Percentiles rank a stretch among this genome's conserved stretches.
phyloP scores from a whole-genome alignment of 202 grass and related monocot genomes.

The Panicum hallii region DNA sequence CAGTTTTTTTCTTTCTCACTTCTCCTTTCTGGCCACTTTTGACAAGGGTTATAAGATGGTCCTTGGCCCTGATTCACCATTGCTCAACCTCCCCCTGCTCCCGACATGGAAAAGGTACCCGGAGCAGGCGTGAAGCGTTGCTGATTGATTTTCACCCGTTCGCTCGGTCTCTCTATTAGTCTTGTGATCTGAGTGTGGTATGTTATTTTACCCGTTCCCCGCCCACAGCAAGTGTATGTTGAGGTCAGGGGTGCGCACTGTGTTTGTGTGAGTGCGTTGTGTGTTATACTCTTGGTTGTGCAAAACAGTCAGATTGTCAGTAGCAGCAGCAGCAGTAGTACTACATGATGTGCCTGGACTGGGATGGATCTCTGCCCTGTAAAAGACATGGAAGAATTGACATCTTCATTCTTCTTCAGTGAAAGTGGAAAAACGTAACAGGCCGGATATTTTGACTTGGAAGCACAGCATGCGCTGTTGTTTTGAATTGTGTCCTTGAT shows the following conservation, averaged over 20 bases:
- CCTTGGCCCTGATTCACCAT: constrained; percentile 50
- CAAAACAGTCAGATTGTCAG: constrained; percentile 29
- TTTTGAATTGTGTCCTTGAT: neutral
- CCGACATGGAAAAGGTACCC: constrained; percentile 32
- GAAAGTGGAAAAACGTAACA: neutral
- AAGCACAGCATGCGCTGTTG: neutral
- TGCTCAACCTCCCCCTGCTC: constrained; percentile 88
- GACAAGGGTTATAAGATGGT: constrained; percentile 47
- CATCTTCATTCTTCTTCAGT: constrained; percentile 1
- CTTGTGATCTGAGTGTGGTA: constrained; percentile 55
- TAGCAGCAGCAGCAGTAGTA: neutral
- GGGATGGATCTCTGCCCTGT: constrained; percentile 18
- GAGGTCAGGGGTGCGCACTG: constrained; percentile 34
- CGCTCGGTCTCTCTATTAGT: constrained; percentile 57
- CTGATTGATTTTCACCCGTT: constrained; percentile 62
- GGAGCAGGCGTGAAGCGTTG: constrained; percentile 96
- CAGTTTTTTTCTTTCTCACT: constrained; percentile 49
- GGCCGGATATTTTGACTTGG: neutral
- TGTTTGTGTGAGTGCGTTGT: neutral
- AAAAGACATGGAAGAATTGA: constrained; percentile 20
- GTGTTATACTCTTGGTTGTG: constrained; percentile 28
- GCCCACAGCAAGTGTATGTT: constrained; percentile 48
- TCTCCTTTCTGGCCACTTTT: constrained; percentile 46
- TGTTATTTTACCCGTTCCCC: constrained; percentile 34
- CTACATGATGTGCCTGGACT: neutral